Evolutionary conservation across 495 filamentous ascomycete species (phyloP).

Genomic region (Xylaria palmicola): DNA sequence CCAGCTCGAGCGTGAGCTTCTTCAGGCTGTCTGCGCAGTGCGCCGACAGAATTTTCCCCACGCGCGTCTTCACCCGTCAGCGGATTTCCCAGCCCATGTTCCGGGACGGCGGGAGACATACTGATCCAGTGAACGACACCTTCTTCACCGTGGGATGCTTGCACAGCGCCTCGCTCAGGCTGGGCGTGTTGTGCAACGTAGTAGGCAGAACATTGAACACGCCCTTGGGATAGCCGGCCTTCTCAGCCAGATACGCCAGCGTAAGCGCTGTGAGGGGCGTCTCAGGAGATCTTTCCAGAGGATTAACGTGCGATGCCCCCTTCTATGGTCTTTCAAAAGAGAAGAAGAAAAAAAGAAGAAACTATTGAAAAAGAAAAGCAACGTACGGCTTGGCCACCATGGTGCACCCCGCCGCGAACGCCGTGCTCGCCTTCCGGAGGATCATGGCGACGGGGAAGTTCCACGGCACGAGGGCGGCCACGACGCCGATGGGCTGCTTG

Average conservation of each 20-base stretch:
- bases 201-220: conserved; percentile 61
- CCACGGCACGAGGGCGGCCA: conserved; percentile 57
- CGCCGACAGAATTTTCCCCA: conserved; percentile 32
- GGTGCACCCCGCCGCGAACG: conserved; percentile 70
- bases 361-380: too few relatives aligned
- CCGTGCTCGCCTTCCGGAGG: conserved; percentile 66
- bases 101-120: background rate
- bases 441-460: conserved; percentile 66
- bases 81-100: background rate
- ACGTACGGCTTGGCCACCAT: conserved; percentile 66
- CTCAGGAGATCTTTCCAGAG: too few relatives aligned
- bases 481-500: conserved; percentile 62
- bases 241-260: conserved; percentile 55
- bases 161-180: conserved; percentile 64
- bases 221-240: conserved; percentile 60
- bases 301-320: too few relatives aligned
- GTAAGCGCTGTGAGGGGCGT: conserved; percentile 59
- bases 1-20: conserved; percentile 71
- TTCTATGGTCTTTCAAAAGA: too few relatives aligned
- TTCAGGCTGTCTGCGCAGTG: conserved; percentile 59
- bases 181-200: conserved; percentile 61
- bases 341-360: too few relatives aligned
- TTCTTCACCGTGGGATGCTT: conserved; percentile 65
- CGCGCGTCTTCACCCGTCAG: conserved; percentile 24
- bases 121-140: conserved; percentile 67